Evolutionary conservation across 1,139 yeast genomes (phyloP), one percentile per base, ranked within the genome.

Genomic region (Nadsonia starkeyi-henricii): DNA sequence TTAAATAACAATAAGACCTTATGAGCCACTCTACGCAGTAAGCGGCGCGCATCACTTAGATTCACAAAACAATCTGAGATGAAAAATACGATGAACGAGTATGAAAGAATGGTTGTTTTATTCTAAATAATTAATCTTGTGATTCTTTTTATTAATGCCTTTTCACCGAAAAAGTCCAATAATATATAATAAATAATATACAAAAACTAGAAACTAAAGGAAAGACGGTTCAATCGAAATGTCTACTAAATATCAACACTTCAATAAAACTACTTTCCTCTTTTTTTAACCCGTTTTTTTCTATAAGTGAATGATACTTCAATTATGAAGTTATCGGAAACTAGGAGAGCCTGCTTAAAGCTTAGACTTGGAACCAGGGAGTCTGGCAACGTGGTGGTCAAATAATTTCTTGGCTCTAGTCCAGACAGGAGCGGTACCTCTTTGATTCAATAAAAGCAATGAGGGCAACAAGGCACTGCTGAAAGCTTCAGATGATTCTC

Each of bases 401-500:
- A 81, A 91, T 59, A 89, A 73, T 55, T 75, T 71, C 73, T 81
- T 82, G 51, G 97, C 97, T 67, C 81, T 82, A 42, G 74, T 76
- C 98, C 98, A 91, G 21, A 88, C 96, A 37, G 91, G 88, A 33
- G 95, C 82, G 45, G 79, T 71, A 50, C 78, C 72, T 68, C 96
- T 81, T 55, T 84, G 69, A 57, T 95, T 91, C 58, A 91, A 75
- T 63, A 84, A 81, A 65, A 85, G 75, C 64, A 91, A 74, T 18
- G 94, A 83, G 45, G 98, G 98, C 62, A 91, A 68, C 63, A 91
- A 74, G 65, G 91, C 96, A 55, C 71, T 74, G 44, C 93, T 78
- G 67, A 86, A 91, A 55, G 81, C 79, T 70, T 91, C 98, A 12
- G 96, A 85, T 37, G 97, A 85, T 69, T 91, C 98, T 70, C 98